Evolutionary conservation across 1,284 basidiomycete species (phyloP), one percentile per base, ranked within the genome.

Genomic region (Cryptococcus jaspeensis): DNA sequence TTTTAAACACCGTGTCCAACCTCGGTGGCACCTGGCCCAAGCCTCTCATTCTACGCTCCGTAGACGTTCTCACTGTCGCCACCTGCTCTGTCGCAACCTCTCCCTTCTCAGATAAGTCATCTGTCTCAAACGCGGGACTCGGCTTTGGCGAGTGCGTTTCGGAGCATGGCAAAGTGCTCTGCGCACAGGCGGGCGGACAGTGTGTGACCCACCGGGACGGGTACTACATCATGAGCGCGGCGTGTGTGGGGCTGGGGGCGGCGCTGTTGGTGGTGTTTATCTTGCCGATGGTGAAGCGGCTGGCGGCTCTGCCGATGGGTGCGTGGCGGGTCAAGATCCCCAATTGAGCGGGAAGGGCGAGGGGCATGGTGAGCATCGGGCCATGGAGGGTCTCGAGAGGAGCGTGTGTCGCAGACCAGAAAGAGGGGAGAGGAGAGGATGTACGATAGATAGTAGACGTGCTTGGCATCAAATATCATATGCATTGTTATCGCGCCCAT

Each of bases 21-120:
- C 84, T 99, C 59, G 96, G 96, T 52, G 96, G 96, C 8, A 99
- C 96, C 1, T 98, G 94, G 94, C 96, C 96, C 2, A 95, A 81
- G 89, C 74, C 76, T 0, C 64, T 78, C 36, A 68, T 74, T 53
- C 69, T 74, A 9, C 65, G 67, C 85, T 88, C 89, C 8, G 90
- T 97, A 58, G 94, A 97, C 76, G 75, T 84, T 46, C 89, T 97
- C 70, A 92, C 85, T 52, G 82, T 86, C 46, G 91, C 92, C 5
- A 87, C 84, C 6, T 97, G 93, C 72, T 81, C 85, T 59, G 84
- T 91, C 54, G 62, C 70, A 32, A 80, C 84, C 32, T 36, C 39
- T 42, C n/a, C 55, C 22, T 2, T 28, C 48, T 20, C 41, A 23
- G 15, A 43, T 28, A 39, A 51, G 44, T 20, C 28, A 11, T n/a